Evolutionary conservation across 345 rosid species (phyloP).

Genomic region (Lepidium sativum): DNA sequence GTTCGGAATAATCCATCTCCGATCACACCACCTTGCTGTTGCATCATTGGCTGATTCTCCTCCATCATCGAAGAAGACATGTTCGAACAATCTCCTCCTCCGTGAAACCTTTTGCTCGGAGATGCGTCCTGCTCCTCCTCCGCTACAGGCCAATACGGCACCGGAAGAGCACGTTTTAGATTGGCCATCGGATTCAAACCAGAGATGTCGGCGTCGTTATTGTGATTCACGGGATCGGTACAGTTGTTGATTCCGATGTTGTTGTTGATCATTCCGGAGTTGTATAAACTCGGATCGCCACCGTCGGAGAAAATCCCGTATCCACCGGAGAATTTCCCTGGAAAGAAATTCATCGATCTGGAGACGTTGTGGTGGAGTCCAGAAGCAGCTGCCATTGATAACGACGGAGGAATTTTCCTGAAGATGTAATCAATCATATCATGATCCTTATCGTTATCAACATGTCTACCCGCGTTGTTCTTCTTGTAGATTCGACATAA

Average conservation of each 20-base stretch:
- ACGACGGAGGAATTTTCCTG: constrained; percentile 44
- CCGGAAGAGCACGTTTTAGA: constrained; percentile 49
- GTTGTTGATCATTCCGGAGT: constrained; percentile 17
- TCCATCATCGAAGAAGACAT: constrained; percentile 20
- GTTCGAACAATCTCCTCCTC: constrained; percentile 24
- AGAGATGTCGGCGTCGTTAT: not conserved
- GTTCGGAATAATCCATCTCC: constrained; percentile 53
- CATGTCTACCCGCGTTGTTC: constrained; percentile 41
- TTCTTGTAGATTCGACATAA: constrained; percentile 92
- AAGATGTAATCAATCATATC: constrained; percentile 36
- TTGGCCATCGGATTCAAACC: constrained; percentile 30
- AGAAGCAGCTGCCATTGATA: constrained; percentile 22
- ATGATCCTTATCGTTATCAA: constrained; percentile 25
- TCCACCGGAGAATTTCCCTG: constrained; percentile 8
- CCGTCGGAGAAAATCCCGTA: constrained; percentile 10
- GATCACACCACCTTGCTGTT: constrained; percentile 38
- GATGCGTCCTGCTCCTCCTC: constrained; percentile 28
- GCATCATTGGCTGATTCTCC: constrained; percentile 19
- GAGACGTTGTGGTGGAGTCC: constrained; percentile 22
- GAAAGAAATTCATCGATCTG: constrained; percentile 8
- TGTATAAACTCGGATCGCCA: not conserved
- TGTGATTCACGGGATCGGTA: not conserved
- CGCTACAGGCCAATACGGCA: constrained; percentile 45
- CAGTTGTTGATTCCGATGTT: not conserved
- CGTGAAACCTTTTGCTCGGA: constrained; percentile 45